Conservation (phyloP, 495 filamentous ascomycete species). For the Hypoxylon fragiforme region DNA sequence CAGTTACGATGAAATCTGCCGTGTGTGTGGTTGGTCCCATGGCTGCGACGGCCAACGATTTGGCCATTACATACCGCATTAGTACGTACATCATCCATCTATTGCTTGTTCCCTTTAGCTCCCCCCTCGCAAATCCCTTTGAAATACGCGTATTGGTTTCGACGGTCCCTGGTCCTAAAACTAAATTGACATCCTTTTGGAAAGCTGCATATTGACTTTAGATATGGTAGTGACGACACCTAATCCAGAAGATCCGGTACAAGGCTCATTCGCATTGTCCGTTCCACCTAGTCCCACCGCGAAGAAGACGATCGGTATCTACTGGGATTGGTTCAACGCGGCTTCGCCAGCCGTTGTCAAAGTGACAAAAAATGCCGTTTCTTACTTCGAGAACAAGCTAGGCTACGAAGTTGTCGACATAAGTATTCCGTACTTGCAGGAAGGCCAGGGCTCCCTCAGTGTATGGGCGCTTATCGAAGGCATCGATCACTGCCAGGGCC, state of each 20-base stretch:
- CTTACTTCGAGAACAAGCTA: slow-evolving; percentile 58
- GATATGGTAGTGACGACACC: slow-evolving; percentile 62
- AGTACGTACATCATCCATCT: slow-evolving; percentile 19
- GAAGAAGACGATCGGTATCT: slow-evolving; percentile 67
- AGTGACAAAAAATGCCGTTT: slow-evolving; percentile 62
- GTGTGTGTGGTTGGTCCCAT: slow-evolving; percentile 77
- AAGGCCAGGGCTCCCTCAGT: slow-evolving; percentile 77
- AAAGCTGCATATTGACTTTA: too few relatives aligned
- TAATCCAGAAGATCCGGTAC: slow-evolving; percentile 55
- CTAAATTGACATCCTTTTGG: too few relatives aligned
- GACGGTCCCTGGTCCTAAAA: too few relatives aligned
- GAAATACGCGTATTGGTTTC: background rate
- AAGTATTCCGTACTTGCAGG: slow-evolving; percentile 70
- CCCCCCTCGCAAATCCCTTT: background rate
- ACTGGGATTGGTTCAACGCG: slow-evolving; percentile 72
- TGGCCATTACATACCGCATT: slow-evolving; percentile 79
- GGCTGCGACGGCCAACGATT: slow-evolving; percentile 73
- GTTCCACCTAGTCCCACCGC: slow-evolving; percentile 45
- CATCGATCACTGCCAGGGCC: slow-evolving; percentile 42
- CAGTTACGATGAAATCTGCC: slow-evolving; percentile 59
- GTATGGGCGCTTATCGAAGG: slow-evolving; percentile 79
- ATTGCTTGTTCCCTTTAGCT: background rate
- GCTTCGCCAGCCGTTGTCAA: slow-evolving; percentile 64
- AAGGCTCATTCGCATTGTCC: slow-evolving; percentile 44
- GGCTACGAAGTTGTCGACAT: slow-evolving; percentile 75